Base-by-base conservation (phyloP, 129 eudicot species). In the Dittrichia graveolens region DNA sequence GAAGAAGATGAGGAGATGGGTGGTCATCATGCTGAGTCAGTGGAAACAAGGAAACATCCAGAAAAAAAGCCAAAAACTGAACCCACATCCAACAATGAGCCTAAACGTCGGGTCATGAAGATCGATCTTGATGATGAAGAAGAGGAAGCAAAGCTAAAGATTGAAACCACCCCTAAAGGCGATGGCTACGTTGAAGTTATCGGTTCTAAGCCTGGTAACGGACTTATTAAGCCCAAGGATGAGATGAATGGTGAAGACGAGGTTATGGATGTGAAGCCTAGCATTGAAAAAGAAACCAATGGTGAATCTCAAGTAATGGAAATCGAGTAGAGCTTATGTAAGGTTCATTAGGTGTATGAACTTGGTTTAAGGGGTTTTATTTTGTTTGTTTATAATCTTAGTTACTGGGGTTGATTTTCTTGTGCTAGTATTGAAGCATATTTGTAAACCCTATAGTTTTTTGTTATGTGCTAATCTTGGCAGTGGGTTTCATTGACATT, bases 1-100 rank as follows among this genome's bases (percentile, higher is more conserved):
- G 96, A 87, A 60, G 93, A 90, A 52, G 96, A 90, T 7, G 93
- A 83, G 5, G 89, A 82, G 67, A 84, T 77, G 81, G 83, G 67
- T 5, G 61, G 75, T 81, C 72, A 73, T 55, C 72, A 42, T n/a
- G 62, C 78, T 5, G 80, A 83, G 71, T 80, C 88, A 54, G 47
- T n/a, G 42, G 75, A 80, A 39, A 39, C 88, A 55, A 82, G 41
- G 49, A 67, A 83, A 62, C 78, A 77, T 39, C 73, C 61, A 0
- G 87, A 67, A 9, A 69, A 81, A 53, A 79, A 49, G 65, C 70
- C 83, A 7, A 77, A 64, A 43, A 56, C 31, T 0, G 86, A 81
- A 39, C 67, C 54, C 4, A 39, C 35, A 5, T 5, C 78, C 42
- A 75, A 80, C 11, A 78, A 49, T 7, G 81, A 66, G 34, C 43